Evolutionary conservation across 2,329 filamentous ascomycete species (phyloP).

Genomic region (Paracoccidioides lutzii): DNA sequence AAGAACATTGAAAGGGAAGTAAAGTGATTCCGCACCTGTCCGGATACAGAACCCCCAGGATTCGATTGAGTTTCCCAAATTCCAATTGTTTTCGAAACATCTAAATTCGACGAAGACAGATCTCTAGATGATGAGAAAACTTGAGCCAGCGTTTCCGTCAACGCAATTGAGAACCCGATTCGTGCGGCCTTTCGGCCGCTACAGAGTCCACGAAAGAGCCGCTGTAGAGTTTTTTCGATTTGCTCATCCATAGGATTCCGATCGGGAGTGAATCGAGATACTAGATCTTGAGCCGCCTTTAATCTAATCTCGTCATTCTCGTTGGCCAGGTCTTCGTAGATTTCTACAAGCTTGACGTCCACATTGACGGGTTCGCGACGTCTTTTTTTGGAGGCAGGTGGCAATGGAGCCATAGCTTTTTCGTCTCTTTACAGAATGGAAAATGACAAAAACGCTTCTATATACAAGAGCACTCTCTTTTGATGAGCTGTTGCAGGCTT

Average conservation of each 20-base stretch:
- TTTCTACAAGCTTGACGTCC: conserved; percentile 35
- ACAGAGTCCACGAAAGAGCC: conserved; percentile 75
- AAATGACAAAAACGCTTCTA: not conserved
- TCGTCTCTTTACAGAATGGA: not conserved
- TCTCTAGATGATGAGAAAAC: conserved; percentile 40
- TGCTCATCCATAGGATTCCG: conserved; percentile 29
- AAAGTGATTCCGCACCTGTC: conserved; percentile 33
- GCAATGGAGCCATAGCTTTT: not conserved
- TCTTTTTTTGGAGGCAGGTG: conserved; percentile 20
- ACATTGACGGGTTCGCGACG: conserved; percentile 30
- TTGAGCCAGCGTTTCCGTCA: conserved; percentile 67
- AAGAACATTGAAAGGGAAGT: not conserved
- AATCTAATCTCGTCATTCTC: conserved; percentile 35
- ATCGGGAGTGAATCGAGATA: conserved; percentile 33
- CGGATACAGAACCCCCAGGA: conserved; percentile 39
- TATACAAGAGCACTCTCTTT: not conserved
- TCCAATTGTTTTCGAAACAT: conserved; percentile 34
- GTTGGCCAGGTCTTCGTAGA: conserved; percentile 37
- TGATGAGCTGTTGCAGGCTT: too few species aligned
- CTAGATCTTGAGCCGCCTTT: conserved; percentile 32
- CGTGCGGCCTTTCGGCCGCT: conserved; percentile 82
- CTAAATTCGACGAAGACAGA: conserved; percentile 20
- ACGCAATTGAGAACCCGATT: conserved; percentile 75
- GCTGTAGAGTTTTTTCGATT: conserved; percentile 36
- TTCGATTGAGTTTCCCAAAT: conserved; percentile 42